phyloP scores from a whole-genome alignment of 129 eudicot genomes.

The Tagetes patula region DNA sequence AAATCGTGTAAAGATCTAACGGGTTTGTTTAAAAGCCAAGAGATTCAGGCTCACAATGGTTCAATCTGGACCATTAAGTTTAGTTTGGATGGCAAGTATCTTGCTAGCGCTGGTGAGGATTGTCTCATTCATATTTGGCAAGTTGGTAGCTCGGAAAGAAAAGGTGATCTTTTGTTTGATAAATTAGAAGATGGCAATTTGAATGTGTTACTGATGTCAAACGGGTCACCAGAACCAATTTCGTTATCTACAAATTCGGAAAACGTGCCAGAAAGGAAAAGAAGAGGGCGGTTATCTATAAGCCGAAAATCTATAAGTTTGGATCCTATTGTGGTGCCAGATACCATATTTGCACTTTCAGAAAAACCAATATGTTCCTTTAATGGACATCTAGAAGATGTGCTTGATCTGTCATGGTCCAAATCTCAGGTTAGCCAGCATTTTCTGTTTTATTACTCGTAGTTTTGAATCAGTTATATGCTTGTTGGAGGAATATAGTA shows the following conservation, averaged over 20 bases:
- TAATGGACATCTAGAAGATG: slow-evolving; percentile 80
- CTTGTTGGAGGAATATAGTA: slow-evolving; percentile 12
- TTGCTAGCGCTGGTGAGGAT: slow-evolving; percentile 98
- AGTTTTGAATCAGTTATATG: slow-evolving; percentile 4
- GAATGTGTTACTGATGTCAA: slow-evolving; percentile 57
- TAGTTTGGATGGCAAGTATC: slow-evolving; percentile 88
- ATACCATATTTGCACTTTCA: slow-evolving; percentile 72
- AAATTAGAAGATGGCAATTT: slow-evolving; percentile 86
- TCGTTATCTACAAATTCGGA: slow-evolving; percentile 59
- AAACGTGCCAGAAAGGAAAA: slow-evolving; percentile 58
- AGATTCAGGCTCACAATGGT: slow-evolving; percentile 89
- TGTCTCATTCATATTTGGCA: slow-evolving; percentile 88
- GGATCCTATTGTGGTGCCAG: slow-evolving; percentile 83
- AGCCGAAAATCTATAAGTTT: slow-evolving; percentile 84
- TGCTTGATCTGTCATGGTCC: slow-evolving; percentile 98
- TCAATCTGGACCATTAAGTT: slow-evolving; percentile 91
- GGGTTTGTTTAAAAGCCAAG: slow-evolving; percentile 76
- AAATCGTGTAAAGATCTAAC: slow-evolving; percentile 83
- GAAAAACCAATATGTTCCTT: slow-evolving; percentile 93
- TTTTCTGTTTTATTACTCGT: background rate
- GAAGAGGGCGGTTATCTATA: slow-evolving; percentile 87
- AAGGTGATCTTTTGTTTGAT: slow-evolving; percentile 86
- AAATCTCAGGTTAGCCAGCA: slow-evolving; percentile 82
- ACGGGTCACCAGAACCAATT: slow-evolving; percentile 83
- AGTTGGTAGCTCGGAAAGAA: slow-evolving; percentile 76